phyloP scores from a whole-genome alignment of 2,329 filamentous ascomycete species.

The Zymoseptoria crescenta region DNA sequence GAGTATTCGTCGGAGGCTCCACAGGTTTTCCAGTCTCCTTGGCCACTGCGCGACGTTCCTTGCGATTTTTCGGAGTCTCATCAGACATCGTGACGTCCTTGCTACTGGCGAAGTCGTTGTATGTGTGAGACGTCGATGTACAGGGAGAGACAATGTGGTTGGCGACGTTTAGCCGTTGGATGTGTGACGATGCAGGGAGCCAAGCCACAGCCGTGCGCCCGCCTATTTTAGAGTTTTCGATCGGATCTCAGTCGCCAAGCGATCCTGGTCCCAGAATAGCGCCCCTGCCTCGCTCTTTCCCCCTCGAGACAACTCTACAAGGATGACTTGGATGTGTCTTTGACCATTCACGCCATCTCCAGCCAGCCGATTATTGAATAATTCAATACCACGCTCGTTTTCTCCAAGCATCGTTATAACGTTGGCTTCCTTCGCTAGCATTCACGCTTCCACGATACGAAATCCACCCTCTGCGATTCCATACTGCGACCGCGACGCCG shows the following conservation, averaged over 20 bases:
- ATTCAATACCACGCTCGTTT: neutral
- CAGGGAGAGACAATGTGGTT: neutral
- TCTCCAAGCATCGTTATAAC: neutral
- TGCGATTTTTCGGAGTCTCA: constrained; percentile 34
- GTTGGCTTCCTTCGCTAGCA: constrained; percentile 4
- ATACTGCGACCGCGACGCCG: constrained; percentile 3
- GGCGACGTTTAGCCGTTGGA: neutral
- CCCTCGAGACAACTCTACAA: neutral
- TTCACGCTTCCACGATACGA: neutral
- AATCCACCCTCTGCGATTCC: constrained; percentile 1
- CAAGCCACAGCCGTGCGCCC: neutral
- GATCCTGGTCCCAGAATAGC: neutral
- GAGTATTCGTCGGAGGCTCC: constrained; percentile 34
- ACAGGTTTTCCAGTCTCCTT: constrained; percentile 31
- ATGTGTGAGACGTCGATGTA: neutral
- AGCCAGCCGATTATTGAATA: neutral
- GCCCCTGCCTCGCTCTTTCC: neutral
- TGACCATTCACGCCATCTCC: neutral
- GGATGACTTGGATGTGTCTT: neutral
- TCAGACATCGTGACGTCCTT: constrained; percentile 3
- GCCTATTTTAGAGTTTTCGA: neutral
- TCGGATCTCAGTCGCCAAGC: neutral
- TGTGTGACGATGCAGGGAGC: neutral
- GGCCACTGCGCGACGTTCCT: constrained; percentile 36
- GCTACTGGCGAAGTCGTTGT: too few relatives aligned